A percentile compares a stretch with the other conserved stretches of the same genome.
Evolutionary conservation across 495 filamentous ascomycete genomes (phyloP).

Genomic region (Tuber brumale): DNA sequence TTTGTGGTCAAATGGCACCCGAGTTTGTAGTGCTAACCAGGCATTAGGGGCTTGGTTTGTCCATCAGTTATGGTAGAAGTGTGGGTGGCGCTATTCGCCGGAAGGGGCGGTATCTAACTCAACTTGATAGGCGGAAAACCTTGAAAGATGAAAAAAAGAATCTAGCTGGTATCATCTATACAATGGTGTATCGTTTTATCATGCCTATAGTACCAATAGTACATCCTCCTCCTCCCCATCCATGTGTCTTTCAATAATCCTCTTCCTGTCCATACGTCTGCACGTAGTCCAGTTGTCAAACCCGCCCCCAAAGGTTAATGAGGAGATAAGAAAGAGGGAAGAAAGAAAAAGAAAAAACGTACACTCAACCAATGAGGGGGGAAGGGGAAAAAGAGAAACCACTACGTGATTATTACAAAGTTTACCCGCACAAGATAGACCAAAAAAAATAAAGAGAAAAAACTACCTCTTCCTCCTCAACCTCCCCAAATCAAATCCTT

Average conservation of each 20-base stretch:
- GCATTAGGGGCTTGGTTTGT: neutral
- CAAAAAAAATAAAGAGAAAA: neutral
- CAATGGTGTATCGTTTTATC: neutral
- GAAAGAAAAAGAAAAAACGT: neutral
- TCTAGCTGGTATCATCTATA: neutral
- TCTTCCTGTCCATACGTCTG: neutral
- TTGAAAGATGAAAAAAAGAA: neutral
- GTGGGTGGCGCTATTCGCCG: neutral
- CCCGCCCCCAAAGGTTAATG: neutral
- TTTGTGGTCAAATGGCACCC: neutral
- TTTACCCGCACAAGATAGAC: neutral
- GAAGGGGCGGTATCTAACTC: neutral
- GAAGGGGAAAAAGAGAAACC: neutral
- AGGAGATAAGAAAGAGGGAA: neutral
- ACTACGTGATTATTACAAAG: neutral
- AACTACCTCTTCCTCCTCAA: constrained; percentile 15
- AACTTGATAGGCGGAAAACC: neutral
- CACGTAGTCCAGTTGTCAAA: neutral
- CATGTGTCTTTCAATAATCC: neutral
- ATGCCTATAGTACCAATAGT: neutral
- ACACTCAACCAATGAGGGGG: neutral
- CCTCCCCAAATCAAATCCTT: constrained; percentile 30
- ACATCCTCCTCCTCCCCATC: neutral
- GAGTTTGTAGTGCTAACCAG: neutral
- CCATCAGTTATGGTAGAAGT: neutral